A percentile compares a stretch with the other conserved stretches of the same genome.
phyloP scores from a whole-genome alignment of 1,139 yeast species.

The Pichia sp. region DNA sequence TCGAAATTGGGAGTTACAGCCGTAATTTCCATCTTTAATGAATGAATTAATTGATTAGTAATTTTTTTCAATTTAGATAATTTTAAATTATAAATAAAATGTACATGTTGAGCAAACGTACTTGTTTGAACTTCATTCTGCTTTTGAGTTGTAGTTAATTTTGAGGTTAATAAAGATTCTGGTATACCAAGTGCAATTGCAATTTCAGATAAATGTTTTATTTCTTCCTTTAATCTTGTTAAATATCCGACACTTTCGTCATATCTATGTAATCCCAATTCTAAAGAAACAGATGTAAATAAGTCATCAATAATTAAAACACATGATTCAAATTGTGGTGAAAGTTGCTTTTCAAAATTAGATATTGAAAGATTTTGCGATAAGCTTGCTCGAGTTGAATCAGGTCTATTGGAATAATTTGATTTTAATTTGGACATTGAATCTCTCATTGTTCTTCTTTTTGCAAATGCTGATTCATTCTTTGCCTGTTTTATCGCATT shows the following conservation, averaged over 20 bases:
- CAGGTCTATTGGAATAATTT: slow-evolving; percentile 3
- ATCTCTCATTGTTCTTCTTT: slow-evolving; percentile 39
- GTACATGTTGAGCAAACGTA: slow-evolving; percentile 10
- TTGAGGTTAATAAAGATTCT: slow-evolving; percentile 4
- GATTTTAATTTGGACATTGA: slow-evolving; percentile 37
- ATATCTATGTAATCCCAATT: slow-evolving; percentile 24
- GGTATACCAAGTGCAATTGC: slow-evolving; percentile 10
- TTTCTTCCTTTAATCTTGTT: slow-evolving; percentile 47
- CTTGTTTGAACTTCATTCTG: background rate
- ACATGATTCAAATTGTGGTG: slow-evolving; percentile 13
- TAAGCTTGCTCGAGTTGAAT: slow-evolving; percentile 20
- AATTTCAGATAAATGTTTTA: slow-evolving; percentile 6
- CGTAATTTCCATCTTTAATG: slow-evolving; percentile 6
- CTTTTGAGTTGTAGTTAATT: slow-evolving; percentile 1
- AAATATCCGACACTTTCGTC: slow-evolving; percentile 31
- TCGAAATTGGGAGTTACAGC: slow-evolving; percentile 1
- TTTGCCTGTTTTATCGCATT: slow-evolving; percentile 60
- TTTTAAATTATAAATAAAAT: slow-evolving; percentile 9
- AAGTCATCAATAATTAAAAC: slow-evolving; percentile 22
- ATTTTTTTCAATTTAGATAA: slow-evolving; percentile 1
- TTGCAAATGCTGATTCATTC: slow-evolving; percentile 45
- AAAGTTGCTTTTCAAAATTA: slow-evolving; percentile 20
- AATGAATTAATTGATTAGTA: slow-evolving; percentile 6
- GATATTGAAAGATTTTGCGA: slow-evolving; percentile 36
- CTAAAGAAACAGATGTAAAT: slow-evolving; percentile 24